phyloP scores from a whole-genome alignment of 2,329 filamentous ascomycete species.

The Ceratocystis alfenasii region DNA sequence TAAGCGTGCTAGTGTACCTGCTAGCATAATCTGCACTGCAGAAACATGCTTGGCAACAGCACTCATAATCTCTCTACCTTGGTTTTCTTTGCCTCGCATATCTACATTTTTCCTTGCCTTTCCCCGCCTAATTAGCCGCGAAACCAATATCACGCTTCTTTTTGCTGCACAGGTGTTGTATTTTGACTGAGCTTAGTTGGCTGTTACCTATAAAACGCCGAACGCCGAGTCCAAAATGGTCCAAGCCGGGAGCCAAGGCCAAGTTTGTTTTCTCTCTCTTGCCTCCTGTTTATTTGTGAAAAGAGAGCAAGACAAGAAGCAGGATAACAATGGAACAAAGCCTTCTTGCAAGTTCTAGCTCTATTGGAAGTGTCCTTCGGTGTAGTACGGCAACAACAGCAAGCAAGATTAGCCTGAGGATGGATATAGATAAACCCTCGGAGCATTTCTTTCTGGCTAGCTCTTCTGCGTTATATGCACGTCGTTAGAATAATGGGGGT shows the following conservation, averaged over 20 bases:
- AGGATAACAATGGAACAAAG: neutral
- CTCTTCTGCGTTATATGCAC: neutral
- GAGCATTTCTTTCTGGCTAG: neutral
- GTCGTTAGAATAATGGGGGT: too few relatives aligned
- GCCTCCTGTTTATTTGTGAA: too few relatives aligned
- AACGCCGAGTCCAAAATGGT: neutral
- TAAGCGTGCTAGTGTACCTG: too few relatives aligned
- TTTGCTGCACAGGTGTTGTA: neutral
- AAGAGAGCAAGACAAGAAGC: too few relatives aligned
- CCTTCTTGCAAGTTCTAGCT: neutral
- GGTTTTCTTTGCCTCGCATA: neutral
- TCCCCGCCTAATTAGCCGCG: neutral
- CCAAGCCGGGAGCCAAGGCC: neutral
- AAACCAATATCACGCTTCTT: neutral
- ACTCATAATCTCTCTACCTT: neutral
- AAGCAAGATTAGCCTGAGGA: neutral
- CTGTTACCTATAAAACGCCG: neutral
- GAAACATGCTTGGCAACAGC: neutral
- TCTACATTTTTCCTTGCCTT: neutral
- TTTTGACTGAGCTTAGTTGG: neutral
- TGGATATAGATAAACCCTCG: neutral
- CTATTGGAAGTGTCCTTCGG: neutral
- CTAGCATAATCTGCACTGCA: too few relatives aligned
- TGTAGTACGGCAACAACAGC: neutral
- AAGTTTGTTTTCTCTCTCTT: neutral